Base-by-base conservation (phyloP, 176 grass and related monocot species). In the Sorghum bicolor region DNA sequence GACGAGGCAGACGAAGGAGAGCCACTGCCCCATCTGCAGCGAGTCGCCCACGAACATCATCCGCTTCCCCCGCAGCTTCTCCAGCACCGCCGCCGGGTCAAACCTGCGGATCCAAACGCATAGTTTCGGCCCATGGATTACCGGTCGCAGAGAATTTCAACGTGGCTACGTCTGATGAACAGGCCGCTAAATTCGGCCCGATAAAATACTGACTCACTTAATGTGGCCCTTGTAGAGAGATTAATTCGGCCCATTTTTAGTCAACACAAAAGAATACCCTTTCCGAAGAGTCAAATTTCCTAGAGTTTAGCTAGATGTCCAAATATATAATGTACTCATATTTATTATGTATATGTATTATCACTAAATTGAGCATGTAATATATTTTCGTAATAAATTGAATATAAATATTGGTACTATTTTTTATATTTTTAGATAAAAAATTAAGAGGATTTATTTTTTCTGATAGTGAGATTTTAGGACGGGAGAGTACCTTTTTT, bases 11-110 rank as follows among this genome's bases (percentile, higher is more conserved):
- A 90, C 91, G 32, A 94, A 84, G 16, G 91, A 97, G 11, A 84
- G 67, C 89, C 89, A 94, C 85, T 94, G 94, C 0, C 75, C 89
- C 89, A 90, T 89, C 60, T 82, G 89, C 65, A 94, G 76, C n/a
- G 91, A 94, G 88, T 97, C 94, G n/a, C 94, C 89, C 0, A 92
- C 94, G 76, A 97, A 97, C 89, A 97, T 86, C 66, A 94, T 34
- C 75, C 89, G 85, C 80, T 94, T 97, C 36, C 85, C 89, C 45
- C 89, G 92, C n/a, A 97, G 85, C 87, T 90, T 90, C 76, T 90
- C 82, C 26, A 94, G 89, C 87, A 86, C 78, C 24, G 38, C 44
- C 41, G 5, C 19, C 4, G 87, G 86, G 66, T 93, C 81, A 70
- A 96, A 93, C 78, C 94, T 96, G 69, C 64, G 44, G 41, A 63